Evolutionary conservation across 257 asterid genomes (phyloP).

Genomic region (Primulina eburnea): DNA sequence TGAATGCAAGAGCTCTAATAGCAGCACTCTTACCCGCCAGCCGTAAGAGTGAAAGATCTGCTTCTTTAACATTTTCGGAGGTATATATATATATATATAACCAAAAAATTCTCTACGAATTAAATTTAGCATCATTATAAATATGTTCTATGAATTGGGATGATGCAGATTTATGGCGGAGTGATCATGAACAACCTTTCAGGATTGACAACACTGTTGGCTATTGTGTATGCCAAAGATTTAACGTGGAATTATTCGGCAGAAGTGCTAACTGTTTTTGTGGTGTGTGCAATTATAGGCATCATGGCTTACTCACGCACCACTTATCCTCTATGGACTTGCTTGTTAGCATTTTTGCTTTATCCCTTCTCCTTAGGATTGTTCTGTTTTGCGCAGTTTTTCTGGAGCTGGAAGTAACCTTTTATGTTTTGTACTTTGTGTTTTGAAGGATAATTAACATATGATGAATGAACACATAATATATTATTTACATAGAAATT

Average conservation of each 20-base stretch:
- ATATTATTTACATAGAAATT: no score
- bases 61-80: constrained; percentile 78
- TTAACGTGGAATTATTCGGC: constrained; percentile 63
- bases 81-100: constrained; percentile 23
- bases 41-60: constrained; percentile 43
- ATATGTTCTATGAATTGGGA: not conserved
- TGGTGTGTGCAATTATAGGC: constrained; percentile 44
- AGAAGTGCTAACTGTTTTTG: constrained; percentile 48
- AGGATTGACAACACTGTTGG: constrained; percentile 48
- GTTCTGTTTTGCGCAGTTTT: constrained; percentile 39
- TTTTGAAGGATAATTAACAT: no score
- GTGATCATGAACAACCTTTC: constrained; percentile 63
- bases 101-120: not conserved
- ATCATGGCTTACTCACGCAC: constrained; percentile 34
- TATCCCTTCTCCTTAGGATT: constrained; percentile 49
- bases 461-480: no score
- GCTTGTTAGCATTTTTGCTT: constrained; percentile 46
- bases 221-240: constrained; percentile 50
- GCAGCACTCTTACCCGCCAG: constrained; percentile 54
- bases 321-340: constrained; percentile 53
- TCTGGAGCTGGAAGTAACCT: constrained; percentile 35
- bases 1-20: constrained; percentile 47
- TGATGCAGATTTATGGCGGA: constrained; percentile 51
- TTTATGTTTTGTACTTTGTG: no score
- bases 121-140: not conserved